Conservation (phyloP, 75 land plant genomes). For the Selaginella moellendorffii region DNA sequence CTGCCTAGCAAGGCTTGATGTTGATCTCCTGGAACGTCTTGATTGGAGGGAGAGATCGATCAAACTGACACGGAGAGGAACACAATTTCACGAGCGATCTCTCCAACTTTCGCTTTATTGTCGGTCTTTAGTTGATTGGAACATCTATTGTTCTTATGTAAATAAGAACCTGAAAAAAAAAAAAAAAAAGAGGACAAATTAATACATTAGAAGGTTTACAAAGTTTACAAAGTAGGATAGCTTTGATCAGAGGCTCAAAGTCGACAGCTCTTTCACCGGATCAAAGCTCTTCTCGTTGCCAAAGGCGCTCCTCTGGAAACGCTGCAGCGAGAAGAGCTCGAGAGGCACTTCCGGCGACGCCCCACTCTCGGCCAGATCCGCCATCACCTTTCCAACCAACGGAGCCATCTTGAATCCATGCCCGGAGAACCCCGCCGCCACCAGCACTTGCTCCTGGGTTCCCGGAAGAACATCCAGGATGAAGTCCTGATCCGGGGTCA, state of each 20-base stretch:
- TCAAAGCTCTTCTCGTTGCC: not conserved
- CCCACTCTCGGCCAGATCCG: slow-evolving; percentile 48
- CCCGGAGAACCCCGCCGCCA: slow-evolving; percentile 80
- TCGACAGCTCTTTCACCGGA: not conserved
- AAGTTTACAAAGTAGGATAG: too few species aligned
- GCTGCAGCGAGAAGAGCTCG: slow-evolving; percentile 36
- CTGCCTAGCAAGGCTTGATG: too few species aligned
- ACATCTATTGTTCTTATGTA: too few species aligned
- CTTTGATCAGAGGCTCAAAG: not conserved
- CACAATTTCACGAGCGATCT: too few species aligned
- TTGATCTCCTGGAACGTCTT: too few species aligned
- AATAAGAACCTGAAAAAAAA: too few species aligned
- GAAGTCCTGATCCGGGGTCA: slow-evolving; percentile 89
- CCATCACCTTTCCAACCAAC: slow-evolving; percentile 55
- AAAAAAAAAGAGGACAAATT: too few species aligned
- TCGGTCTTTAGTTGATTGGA: too few species aligned
- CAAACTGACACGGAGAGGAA: too few species aligned
- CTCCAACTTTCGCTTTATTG: too few species aligned
- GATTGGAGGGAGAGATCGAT: too few species aligned
- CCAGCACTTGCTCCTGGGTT: slow-evolving; percentile 32
- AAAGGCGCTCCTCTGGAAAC: slow-evolving; percentile 23
- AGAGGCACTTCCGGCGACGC: slow-evolving; percentile 38
- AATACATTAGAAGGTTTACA: too few species aligned
- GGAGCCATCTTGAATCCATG: slow-evolving; percentile 98
- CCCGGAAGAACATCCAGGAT: slow-evolving; percentile 62